phyloP scores from a whole-genome alignment of 805 yeast genomes.

The Lachancea quebecensis region DNA sequence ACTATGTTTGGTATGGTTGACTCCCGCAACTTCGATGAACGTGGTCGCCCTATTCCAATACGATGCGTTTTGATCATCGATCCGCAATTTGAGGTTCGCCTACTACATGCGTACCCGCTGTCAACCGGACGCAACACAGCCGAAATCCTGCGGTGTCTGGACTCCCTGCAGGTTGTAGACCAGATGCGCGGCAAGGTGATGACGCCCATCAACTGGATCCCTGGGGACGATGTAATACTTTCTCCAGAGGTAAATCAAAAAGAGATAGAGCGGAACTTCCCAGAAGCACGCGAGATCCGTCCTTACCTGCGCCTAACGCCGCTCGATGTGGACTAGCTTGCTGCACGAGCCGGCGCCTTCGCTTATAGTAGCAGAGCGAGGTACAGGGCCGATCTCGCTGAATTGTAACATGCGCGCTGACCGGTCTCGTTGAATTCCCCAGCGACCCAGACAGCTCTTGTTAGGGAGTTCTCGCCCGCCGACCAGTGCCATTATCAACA shows the following conservation, averaged over 20 bases:
- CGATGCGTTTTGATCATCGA: conserved; percentile 69
- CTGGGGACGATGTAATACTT: conserved; percentile 67
- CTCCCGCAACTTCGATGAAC: conserved; percentile 56
- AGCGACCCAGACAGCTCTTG: no score
- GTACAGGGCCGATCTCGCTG: no score
- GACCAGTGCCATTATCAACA: no score
- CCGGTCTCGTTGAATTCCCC: no score
- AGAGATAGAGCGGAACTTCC: conserved; percentile 53
- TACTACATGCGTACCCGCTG: conserved; percentile 63
- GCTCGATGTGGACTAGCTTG: conserved; percentile 15
- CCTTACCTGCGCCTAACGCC: conserved; percentile 58
- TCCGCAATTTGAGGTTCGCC: conserved; percentile 55
- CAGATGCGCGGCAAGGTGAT: conserved; percentile 43
- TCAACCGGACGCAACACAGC: conserved; percentile 73
- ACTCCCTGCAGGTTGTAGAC: conserved; percentile 62
- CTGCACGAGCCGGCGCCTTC: neutral
- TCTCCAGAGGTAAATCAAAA: conserved; percentile 58
- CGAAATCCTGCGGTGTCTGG: conserved; percentile 63
- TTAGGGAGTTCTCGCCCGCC: no score
- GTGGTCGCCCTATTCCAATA: conserved; percentile 60
- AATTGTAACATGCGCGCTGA: no score
- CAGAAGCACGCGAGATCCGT: conserved; percentile 53
- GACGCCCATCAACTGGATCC: conserved; percentile 69
- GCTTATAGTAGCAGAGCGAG: neutral
- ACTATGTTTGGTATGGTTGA: conserved; percentile 63